Evolutionary conservation across 2,329 filamentous ascomycete genomes (phyloP).

Genomic region (Scopulariopsis brevicaulis): DNA sequence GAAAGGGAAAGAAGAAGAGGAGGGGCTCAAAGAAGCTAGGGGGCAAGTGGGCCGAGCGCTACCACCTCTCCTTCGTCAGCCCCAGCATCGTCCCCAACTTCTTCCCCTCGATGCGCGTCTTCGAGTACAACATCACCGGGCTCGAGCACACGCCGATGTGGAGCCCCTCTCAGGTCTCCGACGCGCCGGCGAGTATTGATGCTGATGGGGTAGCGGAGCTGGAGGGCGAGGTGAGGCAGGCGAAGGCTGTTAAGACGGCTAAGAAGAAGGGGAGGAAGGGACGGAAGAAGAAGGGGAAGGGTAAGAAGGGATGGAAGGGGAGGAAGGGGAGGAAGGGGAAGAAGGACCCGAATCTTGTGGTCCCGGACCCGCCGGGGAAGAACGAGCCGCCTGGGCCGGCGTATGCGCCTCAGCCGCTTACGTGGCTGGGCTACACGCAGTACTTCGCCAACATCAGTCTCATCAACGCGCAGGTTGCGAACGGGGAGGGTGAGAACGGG

Average conservation of each 20-base stretch:
- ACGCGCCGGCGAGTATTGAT: neutral
- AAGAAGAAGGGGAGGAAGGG: constrained; percentile 17
- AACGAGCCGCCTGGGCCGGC: constrained; percentile 71
- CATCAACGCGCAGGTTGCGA: constrained; percentile 55
- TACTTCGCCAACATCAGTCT: constrained; percentile 91
- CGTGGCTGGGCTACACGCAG: constrained; percentile 71
- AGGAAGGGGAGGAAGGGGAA: constrained; percentile 33
- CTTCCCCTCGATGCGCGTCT: constrained; percentile 78
- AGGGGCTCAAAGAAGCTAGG: constrained; percentile 52
- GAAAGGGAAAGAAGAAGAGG: constrained; percentile 30
- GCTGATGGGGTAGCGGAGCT: neutral
- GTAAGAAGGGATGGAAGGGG: constrained; percentile 28
- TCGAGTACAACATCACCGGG: constrained; percentile 85
- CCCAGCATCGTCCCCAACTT: constrained; percentile 90
- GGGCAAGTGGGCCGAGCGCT: constrained; percentile 75
- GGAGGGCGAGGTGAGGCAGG: constrained; percentile 12
- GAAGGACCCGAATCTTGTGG: constrained; percentile 46
- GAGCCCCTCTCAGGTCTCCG: constrained; percentile 10
- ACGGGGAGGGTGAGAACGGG: constrained; percentile 33
- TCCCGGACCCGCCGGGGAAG: constrained; percentile 64
- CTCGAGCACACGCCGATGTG: constrained; percentile 46
- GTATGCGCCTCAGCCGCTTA: constrained; percentile 76
- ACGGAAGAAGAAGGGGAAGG: constrained; percentile 21
- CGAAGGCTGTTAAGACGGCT: neutral
- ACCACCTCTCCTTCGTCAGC: constrained; percentile 67